phyloP scores from a whole-genome alignment of 2,329 filamentous ascomycete species.

The Hypomyces perniciosus region DNA sequence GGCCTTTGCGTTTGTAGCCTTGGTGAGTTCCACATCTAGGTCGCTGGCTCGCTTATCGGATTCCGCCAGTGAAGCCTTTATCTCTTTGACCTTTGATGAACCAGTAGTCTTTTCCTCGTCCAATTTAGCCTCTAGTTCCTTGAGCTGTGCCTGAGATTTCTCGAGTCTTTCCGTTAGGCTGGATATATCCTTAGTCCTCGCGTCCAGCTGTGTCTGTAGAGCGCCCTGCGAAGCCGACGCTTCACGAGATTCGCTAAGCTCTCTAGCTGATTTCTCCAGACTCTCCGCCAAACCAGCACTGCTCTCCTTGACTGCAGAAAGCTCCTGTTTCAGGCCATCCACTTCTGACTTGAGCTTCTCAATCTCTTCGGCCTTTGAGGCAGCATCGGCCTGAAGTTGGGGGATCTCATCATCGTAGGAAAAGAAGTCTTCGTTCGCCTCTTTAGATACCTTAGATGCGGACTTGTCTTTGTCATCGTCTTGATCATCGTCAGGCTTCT shows the following conservation, averaged over 20 bases:
- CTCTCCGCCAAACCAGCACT: conserved; percentile 59
- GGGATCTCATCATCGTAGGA: conserved; percentile 86
- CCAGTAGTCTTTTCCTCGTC: conserved; percentile 27
- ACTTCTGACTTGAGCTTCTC: conserved; percentile 65
- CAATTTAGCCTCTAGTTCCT: conserved; percentile 35
- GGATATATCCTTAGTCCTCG: conserved; percentile 42
- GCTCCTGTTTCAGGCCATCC: conserved; percentile 59
- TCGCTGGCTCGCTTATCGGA: conserved; percentile 30
- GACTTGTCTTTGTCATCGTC: conserved; percentile 37
- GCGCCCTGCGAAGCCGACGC: conserved; percentile 35
- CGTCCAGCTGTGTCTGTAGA: conserved; percentile 45
- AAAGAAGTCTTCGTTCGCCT: conserved; percentile 69
- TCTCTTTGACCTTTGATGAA: conserved; percentile 29
- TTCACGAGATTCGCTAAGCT: conserved; percentile 48
- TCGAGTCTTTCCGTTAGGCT: conserved; percentile 45
- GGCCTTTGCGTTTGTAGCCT: conserved; percentile 33
- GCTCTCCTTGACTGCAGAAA: conserved; percentile 66
- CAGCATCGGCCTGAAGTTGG: conserved; percentile 68
- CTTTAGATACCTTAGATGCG: conserved; percentile 24
- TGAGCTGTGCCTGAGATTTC: conserved; percentile 38
- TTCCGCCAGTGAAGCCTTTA: conserved; percentile 30
- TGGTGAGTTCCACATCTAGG: conserved; percentile 36
- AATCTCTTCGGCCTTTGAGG: conserved; percentile 65
- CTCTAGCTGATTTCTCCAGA: conserved; percentile 60
- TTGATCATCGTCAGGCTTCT: conserved; percentile 5